Conservation (phyloP, 1,139 yeast genomes). For the Saccharomyces hybrid region DNA sequence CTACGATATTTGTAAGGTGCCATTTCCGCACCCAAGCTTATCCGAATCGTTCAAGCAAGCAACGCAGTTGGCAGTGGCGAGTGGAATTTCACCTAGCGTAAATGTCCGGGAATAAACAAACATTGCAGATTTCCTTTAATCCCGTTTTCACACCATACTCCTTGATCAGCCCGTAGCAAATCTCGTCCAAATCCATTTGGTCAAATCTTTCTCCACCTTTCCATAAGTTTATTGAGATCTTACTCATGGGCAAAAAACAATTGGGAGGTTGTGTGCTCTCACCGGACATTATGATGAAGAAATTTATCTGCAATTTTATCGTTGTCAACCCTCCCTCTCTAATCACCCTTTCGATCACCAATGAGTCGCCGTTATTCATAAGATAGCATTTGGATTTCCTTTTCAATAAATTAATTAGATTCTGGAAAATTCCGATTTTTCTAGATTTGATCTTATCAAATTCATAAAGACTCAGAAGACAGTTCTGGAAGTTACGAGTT, state of each 20-base stretch:
- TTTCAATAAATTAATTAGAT: neutral
- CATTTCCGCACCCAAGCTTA: neutral
- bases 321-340: neutral
- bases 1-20: neutral
- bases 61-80: neutral
- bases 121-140: conserved; percentile 3
- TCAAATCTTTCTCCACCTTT: neutral
- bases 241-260: neutral
- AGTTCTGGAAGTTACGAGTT: neutral
- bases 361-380: neutral
- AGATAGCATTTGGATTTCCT: neutral
- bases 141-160: conserved; percentile 5
- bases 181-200: neutral
- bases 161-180: neutral
- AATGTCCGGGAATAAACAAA: conserved; percentile 5
- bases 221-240: neutral
- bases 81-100: neutral
- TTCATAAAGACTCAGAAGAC: conserved; percentile 2
- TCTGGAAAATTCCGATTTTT: neutral
- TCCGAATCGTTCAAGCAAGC: neutral
- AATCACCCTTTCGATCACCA: neutral
- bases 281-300: neutral
- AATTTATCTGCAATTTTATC: conserved; percentile 2
- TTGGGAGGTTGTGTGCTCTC: neutral
- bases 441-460: conserved; percentile 2